A percentile compares a stretch with the other conserved stretches of the same genome.
These are phyloP conservation scores for Umbelopsis ramanniana DNA, from an alignment of 192 early-diverging fungal genomes.

Conservation along the genomic window DNA sequence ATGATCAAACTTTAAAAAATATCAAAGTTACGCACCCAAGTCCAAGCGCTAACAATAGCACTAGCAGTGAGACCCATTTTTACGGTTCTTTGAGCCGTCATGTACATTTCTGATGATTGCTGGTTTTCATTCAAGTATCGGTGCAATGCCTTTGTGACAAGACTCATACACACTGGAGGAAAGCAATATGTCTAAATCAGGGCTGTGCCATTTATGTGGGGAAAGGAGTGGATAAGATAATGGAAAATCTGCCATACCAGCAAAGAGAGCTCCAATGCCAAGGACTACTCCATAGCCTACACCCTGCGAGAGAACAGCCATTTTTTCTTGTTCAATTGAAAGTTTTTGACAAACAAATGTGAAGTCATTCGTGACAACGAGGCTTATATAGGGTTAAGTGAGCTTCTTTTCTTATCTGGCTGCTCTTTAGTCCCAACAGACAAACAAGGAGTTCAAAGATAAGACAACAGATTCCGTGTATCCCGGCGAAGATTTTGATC, in stretches of 20 bases:
- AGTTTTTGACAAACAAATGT: neutral
- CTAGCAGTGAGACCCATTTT: constrained; percentile 73
- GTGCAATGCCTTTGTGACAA: constrained; percentile 66
- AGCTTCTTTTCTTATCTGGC: neutral
- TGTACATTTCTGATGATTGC: constrained; percentile 69
- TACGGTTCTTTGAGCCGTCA: constrained; percentile 66
- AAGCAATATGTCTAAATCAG: no score
- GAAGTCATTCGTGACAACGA: neutral
- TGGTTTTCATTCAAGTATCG: constrained; percentile 64
- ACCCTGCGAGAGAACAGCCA: constrained; percentile 28
- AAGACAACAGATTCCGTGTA: neutral
- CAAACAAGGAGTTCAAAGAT: neutral
- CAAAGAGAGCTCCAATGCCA: constrained; percentile 21
- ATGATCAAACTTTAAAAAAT: neutral
- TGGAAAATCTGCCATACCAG: neutral
- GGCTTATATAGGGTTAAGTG: neutral
- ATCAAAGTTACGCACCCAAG: neutral
- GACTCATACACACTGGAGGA: constrained; percentile 53
- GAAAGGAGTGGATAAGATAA: no score
- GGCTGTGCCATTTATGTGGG: neutral
- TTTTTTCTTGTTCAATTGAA: neutral
- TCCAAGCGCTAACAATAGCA: constrained; percentile 71
- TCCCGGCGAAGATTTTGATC: neutral
- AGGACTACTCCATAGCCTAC: constrained; percentile 36
- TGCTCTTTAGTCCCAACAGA: neutral